phyloP scores from a whole-genome alignment of 371 early-diverging fungal species.

The Smittium culicis region DNA sequence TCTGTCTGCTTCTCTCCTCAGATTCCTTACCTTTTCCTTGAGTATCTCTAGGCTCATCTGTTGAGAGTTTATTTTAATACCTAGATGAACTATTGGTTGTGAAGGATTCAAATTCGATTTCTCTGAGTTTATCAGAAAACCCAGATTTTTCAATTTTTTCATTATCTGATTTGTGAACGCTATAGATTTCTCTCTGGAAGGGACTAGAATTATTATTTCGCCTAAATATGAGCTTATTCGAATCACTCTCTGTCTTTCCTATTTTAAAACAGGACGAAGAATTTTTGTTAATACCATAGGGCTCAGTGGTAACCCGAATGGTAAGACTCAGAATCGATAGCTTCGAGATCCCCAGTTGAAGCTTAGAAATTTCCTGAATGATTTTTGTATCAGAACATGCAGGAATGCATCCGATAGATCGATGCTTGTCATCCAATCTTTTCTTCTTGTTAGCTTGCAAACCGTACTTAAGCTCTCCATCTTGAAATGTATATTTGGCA shows the following conservation, averaged over 20 bases:
- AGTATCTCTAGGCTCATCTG: background rate
- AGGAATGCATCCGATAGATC: constrained; percentile 1
- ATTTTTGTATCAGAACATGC: background rate
- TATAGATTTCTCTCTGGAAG: constrained; percentile 6
- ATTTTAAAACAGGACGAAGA: background rate
- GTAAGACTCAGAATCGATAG: constrained; percentile 30
- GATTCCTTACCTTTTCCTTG: background rate
- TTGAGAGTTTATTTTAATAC: background rate
- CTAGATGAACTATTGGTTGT: background rate
- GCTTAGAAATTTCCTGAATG: background rate
- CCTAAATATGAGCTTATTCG: background rate
- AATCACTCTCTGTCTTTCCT: background rate
- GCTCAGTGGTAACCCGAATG: constrained; percentile 4
- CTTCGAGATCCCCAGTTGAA: background rate
- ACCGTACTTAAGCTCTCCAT: constrained; percentile 1
- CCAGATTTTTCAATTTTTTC: background rate
- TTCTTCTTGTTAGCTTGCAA: background rate
- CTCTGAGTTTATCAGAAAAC: background rate
- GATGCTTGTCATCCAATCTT: constrained; percentile 10
- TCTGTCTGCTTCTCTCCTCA: background rate
- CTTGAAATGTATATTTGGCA: background rate
- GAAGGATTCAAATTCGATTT: background rate
- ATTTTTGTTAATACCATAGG: background rate
- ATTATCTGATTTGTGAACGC: constrained; percentile 17
- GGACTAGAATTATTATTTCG: constrained; percentile 7